Base-by-base conservation (phyloP, 2,329 filamentous ascomycete species). In the Fusarium anguioides region DNA sequence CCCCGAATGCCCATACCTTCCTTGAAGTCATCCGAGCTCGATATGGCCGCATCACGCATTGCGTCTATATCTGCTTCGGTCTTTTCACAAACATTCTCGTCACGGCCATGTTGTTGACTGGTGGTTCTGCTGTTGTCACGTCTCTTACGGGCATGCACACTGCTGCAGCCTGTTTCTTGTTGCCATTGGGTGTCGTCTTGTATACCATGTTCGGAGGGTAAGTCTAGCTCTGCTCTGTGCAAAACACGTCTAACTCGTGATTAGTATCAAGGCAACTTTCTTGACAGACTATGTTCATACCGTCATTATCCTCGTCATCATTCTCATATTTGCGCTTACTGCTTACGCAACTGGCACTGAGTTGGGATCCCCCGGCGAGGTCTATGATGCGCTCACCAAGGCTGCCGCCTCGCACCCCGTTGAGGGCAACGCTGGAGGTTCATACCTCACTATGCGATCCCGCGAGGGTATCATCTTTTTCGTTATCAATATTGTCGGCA, bases 61-160 rank as follows among this genome's bases (percentile, higher is more conserved):
- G 89, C 8, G 91, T 94, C 4, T 97, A 93, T 76, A 91, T 94
- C 67, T 83, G 91, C 4, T 97, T 97, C 67, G 93, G 91, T 27
- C 81, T 96, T 17, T 89, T 92, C 78, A 97, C 93, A 33, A 94
- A 96, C 73, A 91, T 96, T 39, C 84, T 97, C 6, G 94, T 97
- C 29, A 95, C 93, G 3, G 89, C 93, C 46, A 96, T 96, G 93
- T 81, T 97, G 47, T 86, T 97, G 64, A 93, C 93, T 18, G 94
- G 94, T 61, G 94, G 93, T 39, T 75, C 79, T 6, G 79, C 80
- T 0, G 94, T 95, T 0, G 86, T 81, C 40, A 77, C 76, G 6
- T 77, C 80, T 1, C 68, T 82, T 18, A 82, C 80, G 1, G 80
- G 80, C 21, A 78, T 80, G 68, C 76, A 78, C 50, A 93, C 91